Percentiles rank a stretch among this genome's conserved stretches.
Evolutionary conservation across 495 filamentous ascomycete genomes (phyloP).

Genomic region (Amorphotheca resinae): DNA sequence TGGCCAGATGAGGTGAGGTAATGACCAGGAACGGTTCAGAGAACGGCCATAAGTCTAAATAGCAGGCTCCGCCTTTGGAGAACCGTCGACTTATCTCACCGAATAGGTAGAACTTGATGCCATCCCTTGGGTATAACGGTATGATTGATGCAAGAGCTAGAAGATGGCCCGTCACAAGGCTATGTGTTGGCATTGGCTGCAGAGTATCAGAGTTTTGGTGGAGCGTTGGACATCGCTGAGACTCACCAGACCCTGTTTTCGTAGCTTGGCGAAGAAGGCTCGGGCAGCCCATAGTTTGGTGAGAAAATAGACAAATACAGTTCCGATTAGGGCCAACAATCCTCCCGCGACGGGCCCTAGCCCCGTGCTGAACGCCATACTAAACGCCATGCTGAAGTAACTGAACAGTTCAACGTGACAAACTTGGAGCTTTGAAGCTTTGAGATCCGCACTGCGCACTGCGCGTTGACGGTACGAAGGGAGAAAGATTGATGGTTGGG

Average conservation of each 20-base stretch:
- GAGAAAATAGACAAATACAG: not conserved
- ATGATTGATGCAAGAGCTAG: not conserved
- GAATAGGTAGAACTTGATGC: slow-evolving; percentile 2
- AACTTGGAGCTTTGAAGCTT: too few species aligned
- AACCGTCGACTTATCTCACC: slow-evolving; percentile 3
- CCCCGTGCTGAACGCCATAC: too few species aligned
- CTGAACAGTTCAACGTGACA: too few species aligned
- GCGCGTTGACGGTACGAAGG: too few species aligned
- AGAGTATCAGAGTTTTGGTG: not conserved
- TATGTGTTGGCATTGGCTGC: slow-evolving; percentile 7
- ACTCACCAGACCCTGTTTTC: not conserved
- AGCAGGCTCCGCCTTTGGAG: slow-evolving; percentile 7
- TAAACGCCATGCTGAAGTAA: too few species aligned
- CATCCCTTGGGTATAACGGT: not conserved
- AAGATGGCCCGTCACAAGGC: slow-evolving; percentile 2
- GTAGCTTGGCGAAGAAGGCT: not conserved
- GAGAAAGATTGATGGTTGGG: too few species aligned
- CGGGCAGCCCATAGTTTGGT: not conserved
- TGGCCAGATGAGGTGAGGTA: slow-evolving; percentile 17
- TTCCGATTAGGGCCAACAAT: not conserved
- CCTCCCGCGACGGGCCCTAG: not conserved
- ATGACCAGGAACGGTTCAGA: slow-evolving; percentile 12
- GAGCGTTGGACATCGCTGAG: too few species aligned
- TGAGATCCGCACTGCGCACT: too few species aligned
- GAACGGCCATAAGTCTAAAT: slow-evolving; percentile 22